Evolutionary conservation across 352 stramenopile genomes (phyloP), one percentile per base, ranked within the genome.

Genomic region (Paralagenidium karlingii): DNA sequence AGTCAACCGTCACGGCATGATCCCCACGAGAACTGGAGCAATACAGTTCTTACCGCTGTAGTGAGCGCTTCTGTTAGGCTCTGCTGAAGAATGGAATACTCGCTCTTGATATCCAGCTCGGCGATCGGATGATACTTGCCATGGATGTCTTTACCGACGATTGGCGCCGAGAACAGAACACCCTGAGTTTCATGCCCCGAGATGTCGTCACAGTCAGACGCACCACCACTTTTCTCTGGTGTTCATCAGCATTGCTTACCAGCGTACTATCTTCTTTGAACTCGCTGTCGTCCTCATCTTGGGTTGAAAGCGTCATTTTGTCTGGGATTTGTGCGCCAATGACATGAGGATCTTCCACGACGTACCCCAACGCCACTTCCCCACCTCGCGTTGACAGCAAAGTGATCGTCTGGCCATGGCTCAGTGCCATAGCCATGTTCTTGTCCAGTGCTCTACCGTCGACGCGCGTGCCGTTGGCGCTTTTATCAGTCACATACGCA

Each of bases 101-200:
- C 75, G 5, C 73, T 65, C 40, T 77, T 79, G n/a, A 88, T 69
- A 19, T 85, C 75, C 24, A 88, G 46, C 28, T 85, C 71, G 13
- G 88, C 82, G 48, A 97, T 95, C 15, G 89, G 83, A 44, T 93
- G 78, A 19, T 96, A 83, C 43, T 82, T 81, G 26, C 82, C 82
- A 28, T 89, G 56, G 13, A 82, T 68, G 51, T 96, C 87, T 47
- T 85, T 86, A 20, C 84, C 91, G 4, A 96, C 92, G 13, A 98
- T 55, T 3, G 92, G 92, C 1, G 83, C 80, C 3, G 90, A 94
- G 47, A 98, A 97, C 20, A 98, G 49, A n/a, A 97, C 86, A 13
- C 82, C 85, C 7, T 97, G 73, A 8, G 74, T 91, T 38, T 94
- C 77, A 36, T 85, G 65, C 15, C 30, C 26, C 32, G 19, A 26